Evolutionary conservation across 345 rosid species (phyloP), one percentile per base, ranked within the genome.

Genomic region (Moringa oleifera): DNA sequence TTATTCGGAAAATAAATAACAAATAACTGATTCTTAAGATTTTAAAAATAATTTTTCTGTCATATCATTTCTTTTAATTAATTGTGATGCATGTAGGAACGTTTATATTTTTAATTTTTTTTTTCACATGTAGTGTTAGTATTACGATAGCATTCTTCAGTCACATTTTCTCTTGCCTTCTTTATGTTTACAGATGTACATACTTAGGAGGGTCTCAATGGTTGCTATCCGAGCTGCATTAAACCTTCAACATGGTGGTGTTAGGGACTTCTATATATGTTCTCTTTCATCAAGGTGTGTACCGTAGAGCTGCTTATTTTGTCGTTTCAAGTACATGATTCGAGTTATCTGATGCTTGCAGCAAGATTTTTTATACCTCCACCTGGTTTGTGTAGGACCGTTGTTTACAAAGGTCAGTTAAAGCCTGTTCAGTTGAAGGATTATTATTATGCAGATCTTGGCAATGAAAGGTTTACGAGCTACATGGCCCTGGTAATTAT

Each of bases 401-500:
- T 91, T 72, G 97, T 91, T 45, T 95, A 95, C 75, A 95, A 95
- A 68, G 99, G 99, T 58, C 99, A 95, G 78, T 57, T 95, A 68
- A 95, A 85, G 75, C 99, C 99, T 28, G 84, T 78, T 65, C 99
- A 95, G 75, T 61, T 95, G 72, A 84, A 83, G 77, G 89, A 83
- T 7, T 94, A 94, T 75, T 94, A 88, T 53, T 83, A 87, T 66
- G 96, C 93, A 57, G 99, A 94, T 78, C 89, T 94, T 79, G 99
- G 99, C 80, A 84, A 85, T 85, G 96, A 94, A 90, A 94, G 97
- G 97, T 94, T 94, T 89, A 86, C 96, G 84, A 94, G 99, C 99
- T 94, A 94, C 99, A 94, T 94, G 99, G 99, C 99, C 93, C 91
- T 94, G 99, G 99, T 91, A 94, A 94, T 71, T 87, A 81, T 76